Evolutionary conservation across 2,329 filamentous ascomycete genomes (phyloP).

Genomic region (Chaetomium globosum): DNA sequence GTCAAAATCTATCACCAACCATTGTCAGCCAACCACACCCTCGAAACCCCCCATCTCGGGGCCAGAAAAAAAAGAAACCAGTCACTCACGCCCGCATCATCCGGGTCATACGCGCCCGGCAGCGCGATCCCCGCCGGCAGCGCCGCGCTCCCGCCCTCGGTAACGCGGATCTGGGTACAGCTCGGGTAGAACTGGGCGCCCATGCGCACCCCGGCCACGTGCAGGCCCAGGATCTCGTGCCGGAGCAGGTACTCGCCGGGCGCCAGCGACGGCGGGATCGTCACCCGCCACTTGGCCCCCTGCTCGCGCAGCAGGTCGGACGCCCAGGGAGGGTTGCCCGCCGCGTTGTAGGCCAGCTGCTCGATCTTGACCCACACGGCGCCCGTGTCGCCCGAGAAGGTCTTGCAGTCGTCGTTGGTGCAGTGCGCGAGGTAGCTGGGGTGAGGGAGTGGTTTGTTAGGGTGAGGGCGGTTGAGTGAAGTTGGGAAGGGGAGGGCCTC

Average conservation of each 20-base stretch:
- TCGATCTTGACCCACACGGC: slow-evolving; percentile 46
- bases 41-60: neutral
- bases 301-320: slow-evolving; percentile 42
- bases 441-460: neutral
- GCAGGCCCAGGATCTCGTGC: slow-evolving; percentile 51
- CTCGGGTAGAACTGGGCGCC: slow-evolving; percentile 51
- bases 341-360: slow-evolving; percentile 41
- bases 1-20: slow-evolving; percentile 22
- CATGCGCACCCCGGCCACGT: slow-evolving; percentile 42
- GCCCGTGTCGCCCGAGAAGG: slow-evolving; percentile 42
- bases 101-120: slow-evolving; percentile 31
- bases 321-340: slow-evolving; percentile 41
- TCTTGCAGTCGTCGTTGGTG: slow-evolving; percentile 38
- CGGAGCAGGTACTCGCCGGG: slow-evolving; percentile 48
- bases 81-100: slow-evolving; percentile 31
- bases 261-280: slow-evolving; percentile 39
- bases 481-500: neutral
- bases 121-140: slow-evolving; percentile 30
- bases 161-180: slow-evolving; percentile 40
- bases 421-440: slow-evolving; percentile 43
- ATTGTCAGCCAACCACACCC: neutral
- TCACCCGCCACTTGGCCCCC: slow-evolving; percentile 42
- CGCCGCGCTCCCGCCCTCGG: slow-evolving; percentile 26
- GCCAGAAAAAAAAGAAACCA: neutral
- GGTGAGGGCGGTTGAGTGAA: neutral